Evolutionary conservation across 305 asterid species (phyloP), one percentile per base, ranked within the genome.

Genomic region (Fraxinus angustifolia): DNA sequence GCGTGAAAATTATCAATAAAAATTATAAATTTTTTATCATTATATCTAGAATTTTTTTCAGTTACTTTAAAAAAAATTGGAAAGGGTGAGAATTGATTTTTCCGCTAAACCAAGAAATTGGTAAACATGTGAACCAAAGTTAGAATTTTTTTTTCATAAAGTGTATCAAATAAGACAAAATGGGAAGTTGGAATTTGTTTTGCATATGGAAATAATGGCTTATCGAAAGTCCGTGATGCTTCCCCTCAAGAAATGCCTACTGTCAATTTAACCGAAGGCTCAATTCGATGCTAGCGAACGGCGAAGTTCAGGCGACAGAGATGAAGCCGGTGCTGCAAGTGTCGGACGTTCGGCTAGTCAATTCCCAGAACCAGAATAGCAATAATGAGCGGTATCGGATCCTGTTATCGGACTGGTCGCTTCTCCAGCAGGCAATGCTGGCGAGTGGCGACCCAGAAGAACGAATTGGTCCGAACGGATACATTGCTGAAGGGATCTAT

Each of bases 371-470:
- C 34, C 91, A 82, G 85, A 88, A 19, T 77, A 83, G 14, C 38
- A 75, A n/a, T 81, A 75, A 72, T 58, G 99, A 96, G 72, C 79
- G 98, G 19, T 93, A 86, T 28, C 88, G 97, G 76, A 6, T 94
- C 17, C 48, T 89, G 73, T 86, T 96, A 1, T 94, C 99, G 14
- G 99, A 94, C 73, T 98, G 98, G 0, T 5, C 50, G 10, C 86
- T 79, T 78, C n/a, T 84, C 23, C 95, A 93, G 90, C 97, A 93
- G 83, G 97, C 95, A 1, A 94, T 96, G 99, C 88, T 96, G 80
- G 96, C 93, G 30, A 92, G 95, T 96, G 80, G 96, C 93, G 30
- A 92, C 97, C 71, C 97, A 96, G 89, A 89, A 75, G 2, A 93
- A 93, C 82, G 92, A 90, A 0, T 84, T 94, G 87, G 95, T 94